Conservation (phyloP, 2,329 filamentous ascomycete species). For the Microcyclosporella mali region DNA sequence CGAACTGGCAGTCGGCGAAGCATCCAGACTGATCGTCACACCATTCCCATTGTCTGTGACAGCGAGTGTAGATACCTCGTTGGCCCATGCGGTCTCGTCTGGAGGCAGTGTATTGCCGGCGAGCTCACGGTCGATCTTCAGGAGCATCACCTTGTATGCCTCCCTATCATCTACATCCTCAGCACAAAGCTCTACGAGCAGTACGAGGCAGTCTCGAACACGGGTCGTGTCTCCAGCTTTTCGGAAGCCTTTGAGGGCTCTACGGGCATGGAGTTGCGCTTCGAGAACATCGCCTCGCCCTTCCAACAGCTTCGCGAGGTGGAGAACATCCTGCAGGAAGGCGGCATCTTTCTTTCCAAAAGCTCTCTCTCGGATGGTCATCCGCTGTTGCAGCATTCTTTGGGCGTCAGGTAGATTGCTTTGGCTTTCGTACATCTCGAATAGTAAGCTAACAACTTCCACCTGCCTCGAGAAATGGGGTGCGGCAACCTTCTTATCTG, state of each 20-base stretch:
- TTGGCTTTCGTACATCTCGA: constrained; percentile 1
- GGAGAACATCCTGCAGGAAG: neutral
- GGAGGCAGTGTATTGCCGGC: too few species aligned
- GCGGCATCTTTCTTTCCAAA: neutral
- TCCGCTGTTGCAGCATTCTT: neutral
- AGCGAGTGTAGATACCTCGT: too few species aligned
- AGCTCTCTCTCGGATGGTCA: neutral
- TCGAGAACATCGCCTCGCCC: neutral
- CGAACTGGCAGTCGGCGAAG: too few species aligned
- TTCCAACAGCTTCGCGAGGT: neutral
- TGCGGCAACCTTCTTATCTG: neutral
- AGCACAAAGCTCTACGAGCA: neutral
- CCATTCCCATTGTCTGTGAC: too few species aligned
- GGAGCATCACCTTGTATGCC: too few species aligned
- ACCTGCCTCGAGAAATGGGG: neutral
- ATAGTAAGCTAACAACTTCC: neutral
- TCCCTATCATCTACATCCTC: too few species aligned
- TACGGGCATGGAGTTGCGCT: constrained; percentile 2
- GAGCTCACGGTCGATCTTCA: too few species aligned
- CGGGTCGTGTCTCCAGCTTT: neutral
- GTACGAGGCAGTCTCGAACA: neutral
- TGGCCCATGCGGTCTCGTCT: too few species aligned
- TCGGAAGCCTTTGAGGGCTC: constrained; percentile 1
- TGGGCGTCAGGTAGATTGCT: neutral
- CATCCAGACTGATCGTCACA: too few species aligned